Base-by-base conservation (phyloP, 2,329 filamentous ascomycete genomes). In the Aspergillus sp. region DNA sequence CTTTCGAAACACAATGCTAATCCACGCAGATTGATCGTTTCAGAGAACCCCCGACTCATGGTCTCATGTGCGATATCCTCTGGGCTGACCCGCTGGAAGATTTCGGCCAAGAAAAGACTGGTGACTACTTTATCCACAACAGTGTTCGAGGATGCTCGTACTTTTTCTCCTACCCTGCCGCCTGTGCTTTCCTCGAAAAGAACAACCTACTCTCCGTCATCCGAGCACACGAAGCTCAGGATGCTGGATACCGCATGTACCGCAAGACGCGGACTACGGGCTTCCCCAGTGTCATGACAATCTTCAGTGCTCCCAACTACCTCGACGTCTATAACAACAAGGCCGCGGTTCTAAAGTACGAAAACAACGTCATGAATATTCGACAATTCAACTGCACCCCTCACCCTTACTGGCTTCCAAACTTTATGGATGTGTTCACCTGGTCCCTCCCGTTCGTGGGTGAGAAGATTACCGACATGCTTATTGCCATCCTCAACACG, bases 351-450 rank as follows among this genome's bases (percentile, higher is more conserved):
- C 84, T 99, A 72, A 99, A 99, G 82, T 99, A 99, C 77, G 95
- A 99, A 82, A 99, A 99, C 81, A 99, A 99, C 74, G 95, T 99
- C 64, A 99, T 99, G 95, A 99, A 99, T 83, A 99, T 99, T 75
- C 88, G 95, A 62, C 95, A 99, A 79, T 99, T 99, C 83, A 99
- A 99, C 84, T 99, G 94, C 86, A 98, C 95, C 23, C 95, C 95
- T 38, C 95, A 99, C 78, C 95, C 95, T 7, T 99, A 99, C 84
- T 99, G 95, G 95, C 87, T 99, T 53, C 95, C 95, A 59, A 99
- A 99, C 83, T 99, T 99, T 76, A 99, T 99, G 95, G 95, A 99
- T 74, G 95, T 99, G 66, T 99, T 99, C 76, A 99, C 95, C n/a
- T 99, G 95, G 95, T 99, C 95, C 38, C 84, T 99, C 63, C 95